Base-by-base conservation (phyloP, 306 rosid genomes). In the Sicyos baderoa region DNA sequence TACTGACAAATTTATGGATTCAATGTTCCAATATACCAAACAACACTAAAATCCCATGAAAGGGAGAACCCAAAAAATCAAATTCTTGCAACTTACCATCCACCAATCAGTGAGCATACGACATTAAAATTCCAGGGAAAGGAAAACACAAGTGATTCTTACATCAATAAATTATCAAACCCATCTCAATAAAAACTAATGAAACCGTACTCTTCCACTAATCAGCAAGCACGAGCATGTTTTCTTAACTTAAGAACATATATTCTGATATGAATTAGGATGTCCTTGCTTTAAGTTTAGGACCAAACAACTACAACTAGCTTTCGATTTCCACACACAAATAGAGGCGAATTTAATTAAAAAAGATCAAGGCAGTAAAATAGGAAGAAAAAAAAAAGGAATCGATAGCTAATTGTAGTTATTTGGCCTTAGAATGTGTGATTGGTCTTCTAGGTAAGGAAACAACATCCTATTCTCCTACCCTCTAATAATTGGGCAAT, bases 51-150 rank as follows among this genome's bases (percentile, higher is more conserved):
- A 42, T 64, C 25, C 49, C 15, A n/a, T 2, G 25, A 16, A 35
- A 9, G 25, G 68, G 50, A 61, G 48, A 40, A 17, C 27, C 9
- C 50, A 61, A 61, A 14, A n/a, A 37, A 61, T 9, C 12, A 40
- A 42, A 37, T 64, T 64, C 70, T 64, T 64, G 52, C 32, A 18
- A 63, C 32, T 42, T 40, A 42, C 53, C 29, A 40, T 18, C 51
- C 52, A 63, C 29, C 25, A 40, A 42, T 18, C 52, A 78, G 96
- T 84, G 74, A 87, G 85, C 32, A 40, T 11, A 42, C 22, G 18
- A 32, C 15, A 61, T 35, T 61, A 8, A 58, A 60, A 60, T 32
- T 60, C 18, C 5, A 60, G 48, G 67, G 49, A 61, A n/a, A n/a
- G 15, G 23, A n/a, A 32, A n/a, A 1, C 19, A 60, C 3, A 7